Conservation (phyloP, 2,329 filamentous ascomycete genomes). For the Aspergillus clavatus region DNA sequence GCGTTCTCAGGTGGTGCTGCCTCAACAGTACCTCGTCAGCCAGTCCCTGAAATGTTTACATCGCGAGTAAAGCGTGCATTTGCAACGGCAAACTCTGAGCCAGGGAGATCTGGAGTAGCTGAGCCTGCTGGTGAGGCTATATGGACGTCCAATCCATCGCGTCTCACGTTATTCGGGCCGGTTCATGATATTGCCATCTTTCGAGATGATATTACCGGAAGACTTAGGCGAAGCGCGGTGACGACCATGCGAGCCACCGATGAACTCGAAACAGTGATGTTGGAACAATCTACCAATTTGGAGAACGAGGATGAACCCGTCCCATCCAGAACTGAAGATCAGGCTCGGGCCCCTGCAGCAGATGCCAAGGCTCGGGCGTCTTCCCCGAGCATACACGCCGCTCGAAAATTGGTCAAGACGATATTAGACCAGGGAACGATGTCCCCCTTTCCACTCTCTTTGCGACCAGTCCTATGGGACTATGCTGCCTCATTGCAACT, state of each 20-base stretch:
- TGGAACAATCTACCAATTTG: constrained; percentile 21
- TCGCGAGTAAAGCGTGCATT: constrained; percentile 79
- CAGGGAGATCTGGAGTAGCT: constrained; percentile 47
- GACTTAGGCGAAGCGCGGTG: constrained; percentile 72
- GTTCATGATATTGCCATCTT: constrained; percentile 83
- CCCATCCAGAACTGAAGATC: constrained; percentile 28
- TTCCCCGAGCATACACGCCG: constrained; percentile 42
- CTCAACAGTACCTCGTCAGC: constrained; percentile 44
- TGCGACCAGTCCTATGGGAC: constrained; percentile 86
- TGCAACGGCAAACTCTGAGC: constrained; percentile 68
- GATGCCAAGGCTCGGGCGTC: constrained; percentile 13
- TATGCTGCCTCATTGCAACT: constrained; percentile 70
- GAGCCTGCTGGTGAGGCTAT: constrained; percentile 65
- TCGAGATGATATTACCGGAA: constrained; percentile 76
- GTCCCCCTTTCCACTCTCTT: constrained; percentile 74
- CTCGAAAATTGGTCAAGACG: constrained; percentile 80
- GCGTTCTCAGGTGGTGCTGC: constrained; percentile 58
- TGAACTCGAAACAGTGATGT: constrained; percentile 19
- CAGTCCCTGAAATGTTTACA: constrained; percentile 84
- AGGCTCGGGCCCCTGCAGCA: constrained; percentile 16
- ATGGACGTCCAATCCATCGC: constrained; percentile 83
- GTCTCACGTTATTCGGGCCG: constrained; percentile 79
- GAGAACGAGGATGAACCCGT: constrained; percentile 20
- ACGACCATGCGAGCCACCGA: constrained; percentile 52
- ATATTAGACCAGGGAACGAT: constrained; percentile 86